Conservation (phyloP, 2,329 filamentous ascomycete species). For the Massarina eburnea region DNA sequence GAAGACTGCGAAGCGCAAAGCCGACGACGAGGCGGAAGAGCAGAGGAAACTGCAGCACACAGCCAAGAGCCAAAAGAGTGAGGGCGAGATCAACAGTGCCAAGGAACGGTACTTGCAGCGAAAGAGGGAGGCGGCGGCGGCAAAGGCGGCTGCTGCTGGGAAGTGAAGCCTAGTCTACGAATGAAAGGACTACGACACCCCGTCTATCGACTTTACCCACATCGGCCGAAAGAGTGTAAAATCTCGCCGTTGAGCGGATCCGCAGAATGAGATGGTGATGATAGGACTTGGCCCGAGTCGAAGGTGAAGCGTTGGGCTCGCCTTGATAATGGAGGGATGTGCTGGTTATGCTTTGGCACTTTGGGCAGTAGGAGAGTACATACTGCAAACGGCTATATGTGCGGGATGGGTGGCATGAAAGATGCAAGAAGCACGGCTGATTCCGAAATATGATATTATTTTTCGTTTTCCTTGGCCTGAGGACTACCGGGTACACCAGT, state of each 20-base stretch:
- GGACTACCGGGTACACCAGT: too few species aligned
- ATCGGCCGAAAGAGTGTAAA: constrained; percentile 11
- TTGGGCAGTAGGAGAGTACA: constrained; percentile 18
- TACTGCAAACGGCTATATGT: too few species aligned
- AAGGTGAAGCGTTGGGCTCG: constrained; percentile 13
- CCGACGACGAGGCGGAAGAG: constrained; percentile 69
- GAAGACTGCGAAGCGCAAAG: constrained; percentile 68
- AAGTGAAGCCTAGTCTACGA: too few species aligned
- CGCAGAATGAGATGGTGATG: constrained; percentile 20
- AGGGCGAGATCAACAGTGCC: constrained; percentile 72
- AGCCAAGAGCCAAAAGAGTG: constrained; percentile 77
- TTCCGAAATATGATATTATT: too few species aligned
- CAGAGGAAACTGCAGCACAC: constrained; percentile 64
- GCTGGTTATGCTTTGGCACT: constrained; percentile 16
- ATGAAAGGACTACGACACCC: constrained; percentile 13
- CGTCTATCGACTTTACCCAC: constrained; percentile 12
- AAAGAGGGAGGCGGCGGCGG: constrained; percentile 73
- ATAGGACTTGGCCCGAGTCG: constrained; percentile 13
- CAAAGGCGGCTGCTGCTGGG: constrained; percentile 58
- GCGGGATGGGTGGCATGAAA: too few species aligned
- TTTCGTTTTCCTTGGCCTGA: background rate
- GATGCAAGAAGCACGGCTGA: too few species aligned
- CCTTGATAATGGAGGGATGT: constrained; percentile 10
- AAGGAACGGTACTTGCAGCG: constrained; percentile 78
- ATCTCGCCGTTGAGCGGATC: constrained; percentile 15